Evolutionary conservation across 495 filamentous ascomycete genomes (phyloP), one percentile per base, ranked within the genome.

Genomic region (Gamarada debralockiae): DNA sequence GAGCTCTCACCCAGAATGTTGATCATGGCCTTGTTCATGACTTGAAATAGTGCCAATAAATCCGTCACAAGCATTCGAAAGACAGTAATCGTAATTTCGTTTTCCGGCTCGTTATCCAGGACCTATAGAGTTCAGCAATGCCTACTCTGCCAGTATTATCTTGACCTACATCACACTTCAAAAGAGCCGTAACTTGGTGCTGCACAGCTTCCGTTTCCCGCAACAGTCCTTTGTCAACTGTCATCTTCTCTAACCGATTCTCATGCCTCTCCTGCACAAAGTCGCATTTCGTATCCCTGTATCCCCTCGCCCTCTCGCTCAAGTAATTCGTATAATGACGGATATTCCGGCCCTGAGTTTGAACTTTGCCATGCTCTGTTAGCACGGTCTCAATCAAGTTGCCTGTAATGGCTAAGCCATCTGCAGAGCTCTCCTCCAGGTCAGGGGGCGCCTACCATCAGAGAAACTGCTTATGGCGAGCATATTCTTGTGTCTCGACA

Each of bases 21-120:
- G 71, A 99, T 97, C 58, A 95, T 92, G 20, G 87, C 93, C 70
- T 97, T 92, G 59, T 99, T 99, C 75, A 97, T 85, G 31, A 95
- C 89, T 56, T 93, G 89, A 68, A 95, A 99, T 37, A 99, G 74
- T 4, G 85, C 86, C 49, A 99, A 70, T 22, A 99, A 77, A 66
- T 99, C 93, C 60, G 93, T 75, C 9, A 95, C 93, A 36, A 99
- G 70, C 62, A 99, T 75, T 55, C 93, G 79, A 59, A 99, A 99
- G n/a, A 93, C 92, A 3, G 88, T 92, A 58, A 99, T 77, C 9
- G 90, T 95, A 61, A 99, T 97, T 63, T 99, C 93, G 62, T 97
- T 99, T 67, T 97, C 95, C 17, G 87, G 83, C 57, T 97, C 93
- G 51, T 85, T 81, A 43, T 87, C 83, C 61, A 97, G 77, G 48